A percentile compares a stretch with the other conserved stretches of the same genome.
These are phyloP conservation scores for Torrubiellomyces zombiae DNA, from an alignment of 2,329 filamentous ascomycete genomes.

Conservation along the genomic window DNA sequence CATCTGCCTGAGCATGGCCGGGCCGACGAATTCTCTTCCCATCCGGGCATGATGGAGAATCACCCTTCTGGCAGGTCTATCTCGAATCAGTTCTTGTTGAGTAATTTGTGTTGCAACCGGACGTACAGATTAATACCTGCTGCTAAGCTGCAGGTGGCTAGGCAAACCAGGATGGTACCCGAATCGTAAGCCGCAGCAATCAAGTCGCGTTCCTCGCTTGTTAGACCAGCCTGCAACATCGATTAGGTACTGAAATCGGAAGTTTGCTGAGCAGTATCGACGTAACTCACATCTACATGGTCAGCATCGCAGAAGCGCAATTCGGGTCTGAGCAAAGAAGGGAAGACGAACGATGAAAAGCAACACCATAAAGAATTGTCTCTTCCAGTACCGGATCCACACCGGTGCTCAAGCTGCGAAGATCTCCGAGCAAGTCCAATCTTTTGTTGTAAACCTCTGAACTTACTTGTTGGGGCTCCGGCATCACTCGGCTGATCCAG, in stretches of 20 bases:
- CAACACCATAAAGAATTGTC: slow-evolving; percentile 50
- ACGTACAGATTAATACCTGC: slow-evolving; percentile 58
- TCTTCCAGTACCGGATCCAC: slow-evolving; percentile 49
- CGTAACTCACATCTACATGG: slow-evolving; percentile 18
- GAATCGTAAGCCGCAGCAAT: slow-evolving; percentile 54
- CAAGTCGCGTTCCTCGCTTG: slow-evolving; percentile 57
- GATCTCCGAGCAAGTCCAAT: slow-evolving; percentile 45
- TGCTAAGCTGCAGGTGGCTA: slow-evolving; percentile 66
- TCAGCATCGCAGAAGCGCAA: slow-evolving; percentile 1
- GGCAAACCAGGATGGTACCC: slow-evolving; percentile 51
- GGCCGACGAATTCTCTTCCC: slow-evolving; percentile 61
- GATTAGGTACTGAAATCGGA: slow-evolving; percentile 10
- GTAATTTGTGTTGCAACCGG: too few relatives aligned
- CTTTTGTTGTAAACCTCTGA: slow-evolving; percentile 36
- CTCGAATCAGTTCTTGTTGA: slow-evolving; percentile 6
- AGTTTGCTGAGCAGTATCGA: background rate
- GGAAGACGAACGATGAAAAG: slow-evolving; percentile 49
- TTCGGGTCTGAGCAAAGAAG: background rate
- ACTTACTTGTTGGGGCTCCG: slow-evolving; percentile 28
- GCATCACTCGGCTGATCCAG: slow-evolving; percentile 51
- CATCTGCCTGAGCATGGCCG: slow-evolving; percentile 69
- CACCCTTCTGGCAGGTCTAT: slow-evolving; percentile 47
- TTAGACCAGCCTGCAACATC: slow-evolving; percentile 47
- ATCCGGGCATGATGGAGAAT: slow-evolving; percentile 62
- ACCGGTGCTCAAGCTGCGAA: slow-evolving; percentile 48